These are phyloP conservation scores for Ensete glaucum DNA, from an alignment of 176 grass and related monocot species.

Conservation along the genomic window DNA sequence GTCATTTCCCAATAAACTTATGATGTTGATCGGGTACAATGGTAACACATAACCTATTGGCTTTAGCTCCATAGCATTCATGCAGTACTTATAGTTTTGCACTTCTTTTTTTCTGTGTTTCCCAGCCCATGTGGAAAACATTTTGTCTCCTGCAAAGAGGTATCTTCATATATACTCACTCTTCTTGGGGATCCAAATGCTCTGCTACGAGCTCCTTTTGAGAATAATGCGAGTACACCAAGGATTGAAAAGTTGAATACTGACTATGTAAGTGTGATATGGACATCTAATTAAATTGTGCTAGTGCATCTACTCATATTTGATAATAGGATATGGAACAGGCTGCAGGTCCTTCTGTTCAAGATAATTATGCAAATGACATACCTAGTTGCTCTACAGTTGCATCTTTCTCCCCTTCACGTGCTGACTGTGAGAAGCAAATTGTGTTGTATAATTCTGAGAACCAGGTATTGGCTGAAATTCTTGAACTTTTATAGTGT, in stretches of 20 bases:
- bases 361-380: constrained; percentile 24
- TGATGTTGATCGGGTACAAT: background rate
- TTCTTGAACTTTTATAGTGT: constrained; percentile 24
- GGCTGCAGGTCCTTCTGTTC: constrained; percentile 35
- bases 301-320: constrained; percentile 8
- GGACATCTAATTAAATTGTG: constrained; percentile 24
- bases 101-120: constrained; percentile 22
- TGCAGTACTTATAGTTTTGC: background rate
- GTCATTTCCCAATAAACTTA: too few relatives aligned
- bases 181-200: constrained; percentile 70
- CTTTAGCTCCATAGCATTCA: background rate
- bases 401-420: constrained; percentile 23
- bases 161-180: constrained; percentile 72
- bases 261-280: constrained; percentile 51
- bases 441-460: constrained; percentile 20
- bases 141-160: constrained; percentile 73
- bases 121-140: constrained; percentile 72
- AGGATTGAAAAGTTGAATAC: constrained; percentile 27
- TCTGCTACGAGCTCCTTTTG: constrained; percentile 22
- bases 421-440: constrained; percentile 28
- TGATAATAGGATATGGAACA: constrained; percentile 28
- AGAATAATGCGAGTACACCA: constrained; percentile 22
- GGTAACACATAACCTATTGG: background rate
- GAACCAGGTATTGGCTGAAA: constrained; percentile 17
- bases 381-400: constrained; percentile 22